A percentile compares a stretch with the other conserved stretches of the same genome.
phyloP scores from a whole-genome alignment of 768 basidiomycete species.

The Hypholoma fasciculare region DNA sequence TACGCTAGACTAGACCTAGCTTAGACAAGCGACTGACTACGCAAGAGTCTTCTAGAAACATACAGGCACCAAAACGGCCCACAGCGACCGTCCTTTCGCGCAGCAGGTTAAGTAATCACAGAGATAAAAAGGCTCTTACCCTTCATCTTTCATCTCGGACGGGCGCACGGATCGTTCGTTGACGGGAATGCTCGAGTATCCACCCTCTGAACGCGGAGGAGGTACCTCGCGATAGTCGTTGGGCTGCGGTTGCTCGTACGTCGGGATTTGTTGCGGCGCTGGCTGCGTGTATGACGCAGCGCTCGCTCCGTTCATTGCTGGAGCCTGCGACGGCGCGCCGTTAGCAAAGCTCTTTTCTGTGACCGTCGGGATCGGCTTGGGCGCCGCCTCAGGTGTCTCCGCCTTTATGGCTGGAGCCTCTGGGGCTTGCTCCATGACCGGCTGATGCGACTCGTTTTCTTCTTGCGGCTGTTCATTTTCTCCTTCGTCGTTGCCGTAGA shows the following conservation, averaged over 20 bases:
- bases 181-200: slow-evolving; percentile 42
- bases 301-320: slow-evolving; percentile 21
- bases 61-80: slow-evolving; percentile 22
- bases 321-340: slow-evolving; percentile 15
- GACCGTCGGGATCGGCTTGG: slow-evolving; percentile 11
- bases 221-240: slow-evolving; percentile 48
- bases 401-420: slow-evolving; percentile 17
- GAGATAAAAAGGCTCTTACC: slow-evolving; percentile 66
- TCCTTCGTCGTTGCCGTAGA: slow-evolving; percentile 73
- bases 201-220: slow-evolving; percentile 35
- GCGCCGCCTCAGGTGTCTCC: slow-evolving; percentile 10
- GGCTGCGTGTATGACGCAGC: slow-evolving; percentile 37
- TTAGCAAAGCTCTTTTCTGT: slow-evolving; percentile 18
- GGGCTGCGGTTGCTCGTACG: slow-evolving; percentile 67
- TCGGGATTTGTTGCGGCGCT: slow-evolving; percentile 71
- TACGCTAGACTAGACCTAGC: slow-evolving; percentile 81
- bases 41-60: slow-evolving; percentile 48
- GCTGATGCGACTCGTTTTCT: slow-evolving; percentile 16
- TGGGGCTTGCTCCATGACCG: slow-evolving; percentile 12
- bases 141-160: slow-evolving; percentile 97
- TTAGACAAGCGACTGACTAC: slow-evolving; percentile 65
- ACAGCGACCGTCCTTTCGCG: slow-evolving; percentile 26
- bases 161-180: slow-evolving; percentile 73
- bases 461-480: slow-evolving; percentile 47
- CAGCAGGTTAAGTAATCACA: slow-evolving; percentile 18